Conservation (phyloP, 805 yeast genomes). For the Candida methanosorbosa region DNA sequence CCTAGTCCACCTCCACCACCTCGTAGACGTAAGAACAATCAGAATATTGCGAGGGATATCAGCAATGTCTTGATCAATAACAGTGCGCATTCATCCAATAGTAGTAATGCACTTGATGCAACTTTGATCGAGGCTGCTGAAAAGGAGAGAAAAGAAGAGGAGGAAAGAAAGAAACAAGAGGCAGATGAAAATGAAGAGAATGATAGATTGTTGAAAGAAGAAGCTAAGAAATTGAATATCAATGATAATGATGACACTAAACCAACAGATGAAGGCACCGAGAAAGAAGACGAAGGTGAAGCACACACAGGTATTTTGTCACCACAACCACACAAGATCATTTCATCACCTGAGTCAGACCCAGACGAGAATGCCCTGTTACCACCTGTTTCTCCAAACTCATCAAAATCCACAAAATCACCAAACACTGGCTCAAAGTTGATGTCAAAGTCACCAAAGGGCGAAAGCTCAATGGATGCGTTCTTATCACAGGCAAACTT, state of each 20-base stretch:
- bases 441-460: no score
- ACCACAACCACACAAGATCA: background rate
- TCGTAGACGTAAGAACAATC: background rate
- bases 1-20: conserved; percentile 10
- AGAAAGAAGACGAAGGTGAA: conserved; percentile 4
- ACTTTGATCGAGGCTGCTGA: conserved; percentile 13
- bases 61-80: background rate
- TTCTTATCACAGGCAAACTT: no score
- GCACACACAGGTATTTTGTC: no score
- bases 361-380: no score
- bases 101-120: conserved; percentile 14
- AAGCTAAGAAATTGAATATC: background rate
- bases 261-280: no score
- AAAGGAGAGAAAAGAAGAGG: no score
- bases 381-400: no score
- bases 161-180: conserved; percentile 4
- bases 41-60: background rate
- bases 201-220: no score
- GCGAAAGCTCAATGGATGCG: no score
- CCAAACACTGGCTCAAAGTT: background rate
- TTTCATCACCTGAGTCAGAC: no score
- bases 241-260: background rate
- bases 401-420: background rate
- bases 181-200: background rate
- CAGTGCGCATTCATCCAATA: conserved; percentile 4